These are phyloP conservation scores for Trichoderma orchidacearum DNA, from an alignment of 495 filamentous ascomycete species.

Conservation along the genomic window DNA sequence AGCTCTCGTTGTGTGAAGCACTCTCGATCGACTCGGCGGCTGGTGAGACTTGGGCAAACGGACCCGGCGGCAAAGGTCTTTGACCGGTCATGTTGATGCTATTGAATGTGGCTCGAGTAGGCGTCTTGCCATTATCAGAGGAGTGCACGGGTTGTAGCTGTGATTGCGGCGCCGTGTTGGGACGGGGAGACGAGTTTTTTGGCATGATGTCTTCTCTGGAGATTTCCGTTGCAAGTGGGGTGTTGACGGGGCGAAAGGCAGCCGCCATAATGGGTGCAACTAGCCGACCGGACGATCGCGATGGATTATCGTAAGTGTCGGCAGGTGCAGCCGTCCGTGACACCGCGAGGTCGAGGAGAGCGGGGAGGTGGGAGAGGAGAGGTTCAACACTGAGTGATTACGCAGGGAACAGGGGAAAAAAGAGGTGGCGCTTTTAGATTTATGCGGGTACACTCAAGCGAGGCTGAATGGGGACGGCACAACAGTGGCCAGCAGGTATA, in stretches of 20 bases:
- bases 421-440: neutral
- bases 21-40: conserved; percentile 28
- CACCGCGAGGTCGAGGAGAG: neutral
- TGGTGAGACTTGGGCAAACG: conserved; percentile 38
- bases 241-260: conserved; percentile 68
- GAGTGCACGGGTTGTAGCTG: conserved; percentile 13
- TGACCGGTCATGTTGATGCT: conserved; percentile 32
- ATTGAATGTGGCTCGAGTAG: conserved; percentile 45
- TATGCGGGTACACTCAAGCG: neutral
- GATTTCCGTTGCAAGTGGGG: conserved; percentile 38
- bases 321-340: neutral
- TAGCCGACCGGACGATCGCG: neutral
- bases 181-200: conserved; percentile 38
- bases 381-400: neutral
- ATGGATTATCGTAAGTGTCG: neutral
- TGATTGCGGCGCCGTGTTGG: conserved; percentile 23
- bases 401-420: neutral
- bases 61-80: conserved; percentile 44
- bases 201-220: conserved; percentile 28
- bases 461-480: neutral
- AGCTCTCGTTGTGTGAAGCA: conserved; percentile 26
- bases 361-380: conserved; percentile 8
- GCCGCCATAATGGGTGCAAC: conserved; percentile 25
- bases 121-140: conserved; percentile 41
- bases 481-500: too few species aligned